Percentiles rank a stretch among this genome's conserved stretches.
Conservation (phyloP, 768 basidiomycete species). For the Suillus occidentalis region DNA sequence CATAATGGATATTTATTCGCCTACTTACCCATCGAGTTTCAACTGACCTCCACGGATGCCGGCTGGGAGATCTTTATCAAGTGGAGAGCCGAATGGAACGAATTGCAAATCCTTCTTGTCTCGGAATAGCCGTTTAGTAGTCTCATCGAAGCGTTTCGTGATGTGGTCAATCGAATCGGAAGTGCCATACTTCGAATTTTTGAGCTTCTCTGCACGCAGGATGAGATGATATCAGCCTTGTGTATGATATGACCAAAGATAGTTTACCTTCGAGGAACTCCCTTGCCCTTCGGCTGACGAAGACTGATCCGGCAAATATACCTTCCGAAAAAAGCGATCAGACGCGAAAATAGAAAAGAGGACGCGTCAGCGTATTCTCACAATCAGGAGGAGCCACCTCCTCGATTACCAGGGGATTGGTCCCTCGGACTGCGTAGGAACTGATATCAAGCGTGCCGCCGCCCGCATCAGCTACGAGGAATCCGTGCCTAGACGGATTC, state of each 20-base stretch:
- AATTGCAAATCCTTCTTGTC: slow-evolving; percentile 68
- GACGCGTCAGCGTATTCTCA: slow-evolving; percentile 32
- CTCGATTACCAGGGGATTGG: slow-evolving; percentile 72
- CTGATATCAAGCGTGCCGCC: slow-evolving; percentile 83
- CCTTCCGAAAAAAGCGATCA: slow-evolving; percentile 38
- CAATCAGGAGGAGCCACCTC: slow-evolving; percentile 85
- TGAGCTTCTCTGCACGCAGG: slow-evolving; percentile 59
- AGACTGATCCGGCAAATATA: slow-evolving; percentile 81
- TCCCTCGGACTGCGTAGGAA: slow-evolving; percentile 72
- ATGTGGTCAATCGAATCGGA: slow-evolving; percentile 75
- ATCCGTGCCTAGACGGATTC: slow-evolving; percentile 76
- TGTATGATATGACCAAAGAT: slow-evolving; percentile 6
- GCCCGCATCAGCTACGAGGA: slow-evolving; percentile 78
- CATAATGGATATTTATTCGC: slow-evolving; percentile 24
- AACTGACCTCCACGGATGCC: slow-evolving; percentile 74
- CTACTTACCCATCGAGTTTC: slow-evolving; percentile 63
- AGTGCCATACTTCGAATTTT: slow-evolving; percentile 69
- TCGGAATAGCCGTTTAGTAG: slow-evolving; percentile 77
- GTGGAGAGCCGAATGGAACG: slow-evolving; percentile 73
- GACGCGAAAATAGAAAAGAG: slow-evolving; percentile 1
- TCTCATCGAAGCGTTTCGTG: slow-evolving; percentile 78
- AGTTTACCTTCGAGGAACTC: slow-evolving; percentile 65
- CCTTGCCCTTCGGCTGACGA: slow-evolving; percentile 73
- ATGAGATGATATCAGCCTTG: slow-evolving; percentile 9
- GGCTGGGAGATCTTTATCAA: slow-evolving; percentile 69